Conservation (phyloP, 2,329 filamentous ascomycete genomes). For the Rhexocercosporidium sp. region DNA sequence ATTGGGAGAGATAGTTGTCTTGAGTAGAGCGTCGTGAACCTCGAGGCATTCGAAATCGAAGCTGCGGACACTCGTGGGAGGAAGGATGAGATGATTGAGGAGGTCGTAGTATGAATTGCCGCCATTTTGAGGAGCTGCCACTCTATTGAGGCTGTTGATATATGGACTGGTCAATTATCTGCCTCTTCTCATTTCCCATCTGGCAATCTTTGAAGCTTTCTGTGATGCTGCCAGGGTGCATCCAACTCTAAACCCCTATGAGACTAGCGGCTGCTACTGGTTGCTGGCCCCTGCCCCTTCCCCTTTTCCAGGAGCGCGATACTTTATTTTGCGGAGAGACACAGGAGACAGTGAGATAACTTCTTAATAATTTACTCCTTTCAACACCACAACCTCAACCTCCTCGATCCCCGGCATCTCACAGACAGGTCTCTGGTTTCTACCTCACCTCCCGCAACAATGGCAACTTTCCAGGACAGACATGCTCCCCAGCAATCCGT, state of each 20-base stretch:
- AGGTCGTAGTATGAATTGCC: constrained; percentile 46
- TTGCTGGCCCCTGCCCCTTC: constrained; percentile 22
- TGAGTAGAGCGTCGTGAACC: constrained; percentile 51
- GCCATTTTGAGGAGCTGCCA: constrained; percentile 49
- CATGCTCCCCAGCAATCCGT: constrained; percentile 46
- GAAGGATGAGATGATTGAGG: constrained; percentile 53
- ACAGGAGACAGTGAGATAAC: constrained; percentile 5
- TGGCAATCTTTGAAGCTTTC: constrained; percentile 34
- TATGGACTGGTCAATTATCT: not conserved
- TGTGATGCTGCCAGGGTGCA: constrained; percentile 15
- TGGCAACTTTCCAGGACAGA: constrained; percentile 43
- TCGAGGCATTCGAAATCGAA: constrained; percentile 48
- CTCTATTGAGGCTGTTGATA: not conserved
- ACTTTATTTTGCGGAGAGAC: constrained; percentile 37
- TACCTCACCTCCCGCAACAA: constrained; percentile 29
- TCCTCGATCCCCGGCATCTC: constrained; percentile 8
- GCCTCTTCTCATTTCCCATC: constrained; percentile 8
- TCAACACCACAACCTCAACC: not conserved
- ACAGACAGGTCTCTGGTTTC: constrained; percentile 17
- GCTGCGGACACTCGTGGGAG: constrained; percentile 59
- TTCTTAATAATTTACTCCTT: constrained; percentile 30
- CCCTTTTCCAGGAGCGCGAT: constrained; percentile 35
- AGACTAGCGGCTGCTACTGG: constrained; percentile 24
- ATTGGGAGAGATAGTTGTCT: constrained; percentile 53
- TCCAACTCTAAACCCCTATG: constrained; percentile 22